phyloP scores from a whole-genome alignment of 2,329 filamentous ascomycete genomes.

The Pseudogymnoascus sp. region DNA sequence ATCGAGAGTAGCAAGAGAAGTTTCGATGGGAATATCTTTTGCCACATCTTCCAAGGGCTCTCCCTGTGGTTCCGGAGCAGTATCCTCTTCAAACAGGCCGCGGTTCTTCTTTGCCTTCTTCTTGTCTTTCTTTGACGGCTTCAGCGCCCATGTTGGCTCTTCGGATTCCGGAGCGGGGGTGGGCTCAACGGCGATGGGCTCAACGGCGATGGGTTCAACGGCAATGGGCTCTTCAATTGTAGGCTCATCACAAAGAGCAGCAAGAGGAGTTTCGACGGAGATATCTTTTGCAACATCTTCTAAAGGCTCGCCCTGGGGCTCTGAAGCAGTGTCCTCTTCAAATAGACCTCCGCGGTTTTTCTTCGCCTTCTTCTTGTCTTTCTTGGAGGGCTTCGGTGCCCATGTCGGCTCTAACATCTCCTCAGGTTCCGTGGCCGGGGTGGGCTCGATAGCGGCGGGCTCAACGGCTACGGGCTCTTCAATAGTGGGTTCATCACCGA shows the following conservation, averaged over 20 bases:
- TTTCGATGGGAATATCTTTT: not conserved
- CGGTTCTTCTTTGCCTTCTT: constrained; percentile 6
- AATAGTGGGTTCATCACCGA: not conserved
- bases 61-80: not conserved
- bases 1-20: not conserved
- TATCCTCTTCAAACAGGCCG: not conserved
- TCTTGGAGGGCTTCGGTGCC: not conserved
- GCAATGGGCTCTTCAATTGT: not conserved
- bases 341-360: not conserved
- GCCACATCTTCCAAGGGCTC: not conserved
- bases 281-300: not conserved
- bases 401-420: not conserved
- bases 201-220: not conserved
- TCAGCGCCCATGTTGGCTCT: constrained; percentile 4
- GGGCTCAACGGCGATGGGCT: not conserved
- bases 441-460: not conserved
- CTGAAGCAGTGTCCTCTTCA: not conserved
- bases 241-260: not conserved
- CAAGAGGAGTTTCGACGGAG: not conserved
- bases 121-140: constrained; percentile 10
- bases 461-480: not conserved
- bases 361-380: constrained; percentile 11
- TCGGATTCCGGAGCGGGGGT: constrained; percentile 20
- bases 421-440: not conserved
- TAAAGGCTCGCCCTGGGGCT: not conserved